Percentiles rank a stretch among this genome's conserved stretches.
These are phyloP conservation scores for Brassica incana DNA, from an alignment of 345 rosid genomes.

Conservation along the genomic window DNA sequence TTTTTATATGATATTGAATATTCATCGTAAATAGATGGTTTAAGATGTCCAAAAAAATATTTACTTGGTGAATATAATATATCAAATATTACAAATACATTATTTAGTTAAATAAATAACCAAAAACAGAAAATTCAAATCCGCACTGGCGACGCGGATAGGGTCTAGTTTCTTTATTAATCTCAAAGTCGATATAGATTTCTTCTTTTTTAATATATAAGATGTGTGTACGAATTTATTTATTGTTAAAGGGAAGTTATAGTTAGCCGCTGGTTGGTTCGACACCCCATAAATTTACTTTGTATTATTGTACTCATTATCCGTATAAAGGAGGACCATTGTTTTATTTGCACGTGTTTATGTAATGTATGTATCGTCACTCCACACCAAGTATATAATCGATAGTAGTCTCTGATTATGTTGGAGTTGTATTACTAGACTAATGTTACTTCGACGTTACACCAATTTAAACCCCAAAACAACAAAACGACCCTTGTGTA, in stretches of 20 bases:
- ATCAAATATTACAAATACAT: too few relatives aligned
- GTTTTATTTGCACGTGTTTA: constrained; percentile 2
- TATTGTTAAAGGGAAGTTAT: constrained; percentile 2
- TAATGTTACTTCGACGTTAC: background rate
- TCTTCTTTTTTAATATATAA: background rate
- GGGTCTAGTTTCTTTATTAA: background rate
- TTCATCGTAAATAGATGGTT: too few relatives aligned
- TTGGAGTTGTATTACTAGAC: background rate
- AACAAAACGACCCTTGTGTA: background rate
- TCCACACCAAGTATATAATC: background rate
- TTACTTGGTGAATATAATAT: too few relatives aligned
- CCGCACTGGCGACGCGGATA: too few relatives aligned
- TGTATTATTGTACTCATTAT: background rate
- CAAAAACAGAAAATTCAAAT: too few relatives aligned
- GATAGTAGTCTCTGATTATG: background rate
- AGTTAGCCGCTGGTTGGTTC: constrained; percentile 37
- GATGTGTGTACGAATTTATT: background rate
- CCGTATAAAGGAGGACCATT: constrained; percentile 6
- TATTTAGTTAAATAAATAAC: too few relatives aligned
- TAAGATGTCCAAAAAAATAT: too few relatives aligned
- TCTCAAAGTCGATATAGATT: background rate
- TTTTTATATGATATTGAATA: too few relatives aligned
- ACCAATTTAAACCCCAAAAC: background rate
- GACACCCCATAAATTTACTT: constrained; percentile 12
- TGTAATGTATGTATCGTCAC: background rate